Base-by-base conservation (phyloP, 2,329 filamentous ascomycete species). In the Penicillium sp. region DNA sequence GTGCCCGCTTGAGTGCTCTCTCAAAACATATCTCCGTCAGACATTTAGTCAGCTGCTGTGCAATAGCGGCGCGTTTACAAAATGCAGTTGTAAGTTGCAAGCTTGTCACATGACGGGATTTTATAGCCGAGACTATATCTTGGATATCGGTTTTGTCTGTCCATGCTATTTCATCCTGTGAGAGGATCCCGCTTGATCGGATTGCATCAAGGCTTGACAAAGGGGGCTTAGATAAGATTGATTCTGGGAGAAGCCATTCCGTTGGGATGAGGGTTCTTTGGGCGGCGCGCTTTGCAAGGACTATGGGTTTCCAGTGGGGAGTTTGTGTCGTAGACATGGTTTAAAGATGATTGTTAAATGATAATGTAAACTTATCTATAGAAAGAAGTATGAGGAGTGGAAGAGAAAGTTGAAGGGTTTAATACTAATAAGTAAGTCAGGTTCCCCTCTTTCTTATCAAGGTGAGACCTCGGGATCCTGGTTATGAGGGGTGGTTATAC, bases 1-100 rank as follows among this genome's bases (percentile, higher is more conserved):
- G 69, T 0, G 85, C 85, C 2, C 74, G 78, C 2, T 68, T 57
- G 2, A 87, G 65, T 5, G 83, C 85, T 21, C 78, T 75, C 19
- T 80, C 75, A 61, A 86, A 86, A 57, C 83, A 82, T 0, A 81
- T 57, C 24, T 62, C 61, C 6, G 59, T 63, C 8, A 57, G 47
- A 22, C 61, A 62, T 44, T 57, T 68, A 52, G 54, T 53, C 39
- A 56, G 37, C 48, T 62, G 60, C 22, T 58, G 60, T 21, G 54
- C 56, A 13, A 58, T 53, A 0, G 56, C 49, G 22, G 62, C 56
- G 0, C 56, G 49, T 16, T 63, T 59, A 24, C 57, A 60, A 21
- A 55, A 59, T n/a, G 60, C 60, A 16, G 48, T 55, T 21, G 60
- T 61, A 13, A 62, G 39, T 4, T 53, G n/a, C n/a, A 58, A 47